phyloP scores from a whole-genome alignment of 192 early-diverging fungal genomes.

The Linnemannia zychae region DNA sequence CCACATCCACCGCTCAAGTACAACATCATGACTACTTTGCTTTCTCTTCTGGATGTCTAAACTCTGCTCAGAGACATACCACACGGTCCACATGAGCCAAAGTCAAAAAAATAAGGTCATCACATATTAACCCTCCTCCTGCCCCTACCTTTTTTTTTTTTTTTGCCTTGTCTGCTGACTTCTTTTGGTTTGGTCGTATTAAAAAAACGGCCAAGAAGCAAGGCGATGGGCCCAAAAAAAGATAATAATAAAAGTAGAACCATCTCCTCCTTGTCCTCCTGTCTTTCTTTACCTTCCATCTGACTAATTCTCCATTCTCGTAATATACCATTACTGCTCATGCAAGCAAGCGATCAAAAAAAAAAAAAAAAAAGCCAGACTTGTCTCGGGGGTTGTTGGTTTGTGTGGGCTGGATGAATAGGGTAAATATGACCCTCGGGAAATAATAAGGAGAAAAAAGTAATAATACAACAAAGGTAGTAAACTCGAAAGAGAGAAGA shows the following conservation, averaged over 20 bases:
- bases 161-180: background rate
- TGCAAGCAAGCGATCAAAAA: conserved; percentile 7
- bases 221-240: background rate
- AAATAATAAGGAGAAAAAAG: background rate
- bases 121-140: background rate
- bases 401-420: background rate
- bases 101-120: background rate
- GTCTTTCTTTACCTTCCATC: background rate
- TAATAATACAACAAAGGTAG: background rate
- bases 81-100: background rate
- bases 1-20: background rate
- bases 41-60: background rate
- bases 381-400: too few relatives aligned
- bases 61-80: background rate
- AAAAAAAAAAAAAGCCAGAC: too few relatives aligned
- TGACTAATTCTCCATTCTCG: background rate
- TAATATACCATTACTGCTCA: background rate
- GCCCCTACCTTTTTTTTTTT: background rate
- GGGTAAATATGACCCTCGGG: background rate
- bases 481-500: background rate
- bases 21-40: background rate
- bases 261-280: background rate
- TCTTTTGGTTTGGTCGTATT: background rate
- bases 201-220: background rate
- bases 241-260: conserved; percentile 1